Base-by-base conservation (phyloP, 768 basidiomycete genomes). In the Termitomyces sp. region DNA sequence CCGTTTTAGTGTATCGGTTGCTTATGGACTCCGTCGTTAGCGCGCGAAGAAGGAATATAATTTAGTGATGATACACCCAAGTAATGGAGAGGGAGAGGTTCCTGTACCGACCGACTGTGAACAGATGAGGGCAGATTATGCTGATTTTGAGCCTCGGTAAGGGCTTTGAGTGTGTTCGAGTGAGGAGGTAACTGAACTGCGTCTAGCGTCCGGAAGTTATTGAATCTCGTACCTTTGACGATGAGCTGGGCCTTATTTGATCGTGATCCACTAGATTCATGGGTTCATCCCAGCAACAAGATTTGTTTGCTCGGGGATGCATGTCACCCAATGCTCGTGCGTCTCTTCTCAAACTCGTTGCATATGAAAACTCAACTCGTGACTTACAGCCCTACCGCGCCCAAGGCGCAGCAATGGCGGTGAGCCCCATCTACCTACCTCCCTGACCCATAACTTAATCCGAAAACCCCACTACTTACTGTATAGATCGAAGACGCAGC, bases 251-350 rank as follows among this genome's bases (percentile, higher is more conserved):
- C 76, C 50, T 68, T 86, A 57, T 76, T 82, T 70, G 82, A 83
- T 62, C 78, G 81, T 16, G 69, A 67, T 4, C 82, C 84, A 22
- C 69, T 86, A 55, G 69, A 72, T 0, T 79, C 76, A 0, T 85
- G 84, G 84, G 61, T 84, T 8, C 81, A 85, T 68, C 63, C 65
- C 39, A 70, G 71, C 18, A 78, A 77, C 3, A 78, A 70, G 28
- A 72, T 85, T 1, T 77, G 71, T 4, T 68, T 86, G 16, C 71
- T 86, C 0, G 84, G 84, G 2, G 85, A 86, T 65, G 76, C 84
- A 0, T 84, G 83, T 51, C 85, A 86, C 67, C 80, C 85, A 1
- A 85, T 85, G 81, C 72, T 84, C 44, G 84, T 85, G 60, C 63
- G 82, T 77, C 2, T 24, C n/a, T 33, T 56, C 8, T 36, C 7